Evolutionary conservation across 176 grass and related monocot species (phyloP).

Genomic region (Zea mays): Zm-B73-REFERENCE-NAM-5.0 NC_050099.1:185575001-185575500

Average conservation of each 20-base stretch:
- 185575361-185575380: conserved; percentile 18
- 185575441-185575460: too few relatives aligned
- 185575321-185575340: conserved; percentile 34
- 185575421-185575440: conserved; percentile 19
- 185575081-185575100: conserved; percentile 35
- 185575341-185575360: conserved; percentile 39
- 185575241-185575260: conserved; percentile 15
- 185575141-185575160: conserved; percentile 76
- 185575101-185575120: conserved; percentile 53
- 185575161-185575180: conserved; percentile 77
- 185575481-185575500: conserved; percentile 29
- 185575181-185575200: conserved; percentile 65
- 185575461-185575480: too few relatives aligned
- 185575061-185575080: conserved; percentile 37
- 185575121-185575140: conserved; percentile 67
- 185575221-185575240: conserved; percentile 68
- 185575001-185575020: conserved; percentile 56
- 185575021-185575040: conserved; percentile 42
- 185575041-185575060: conserved; percentile 1
- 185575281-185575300: conserved; percentile 27
- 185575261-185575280: conserved; percentile 22
- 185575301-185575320: conserved; percentile 33
- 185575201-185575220: conserved; percentile 60
- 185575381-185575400: neutral
- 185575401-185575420: neutral